Evolutionary conservation across 805 yeast genomes (phyloP).

Genomic region (Ogataea ramenticola): DNA sequence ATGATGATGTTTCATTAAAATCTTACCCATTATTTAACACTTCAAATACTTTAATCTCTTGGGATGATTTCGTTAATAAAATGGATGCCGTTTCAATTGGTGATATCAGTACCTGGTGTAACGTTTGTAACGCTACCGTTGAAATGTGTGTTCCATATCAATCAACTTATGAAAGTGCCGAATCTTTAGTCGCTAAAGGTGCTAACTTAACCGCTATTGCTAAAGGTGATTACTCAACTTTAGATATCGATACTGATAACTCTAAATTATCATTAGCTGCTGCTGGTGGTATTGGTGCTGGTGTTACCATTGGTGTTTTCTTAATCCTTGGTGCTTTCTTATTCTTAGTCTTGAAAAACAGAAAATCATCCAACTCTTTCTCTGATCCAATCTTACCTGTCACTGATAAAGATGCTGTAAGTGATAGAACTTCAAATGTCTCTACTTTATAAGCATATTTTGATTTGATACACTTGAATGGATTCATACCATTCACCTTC

Average conservation of each 20-base stretch:
- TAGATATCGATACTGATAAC: conserved; percentile 7
- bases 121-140: conserved; percentile 25
- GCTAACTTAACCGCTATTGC: conserved; percentile 21
- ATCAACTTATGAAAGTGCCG: conserved; percentile 24
- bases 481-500: too few relatives aligned
- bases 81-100: conserved; percentile 22
- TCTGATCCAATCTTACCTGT: neutral
- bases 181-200: conserved; percentile 22
- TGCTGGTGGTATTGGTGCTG: conserved; percentile 49
- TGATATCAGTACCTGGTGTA: conserved; percentile 31
- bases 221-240: conserved; percentile 21
- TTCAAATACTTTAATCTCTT: conserved; percentile 23
- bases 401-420: neutral
- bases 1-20: conserved; percentile 23
- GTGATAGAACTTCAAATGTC: neutral
- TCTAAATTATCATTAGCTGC: conserved; percentile 28
- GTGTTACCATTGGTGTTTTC: conserved; percentile 40
- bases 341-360: conserved; percentile 15
- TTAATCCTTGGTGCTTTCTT: conserved; percentile 25
- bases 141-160: conserved; percentile 29
- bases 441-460: neutral
- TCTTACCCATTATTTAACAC: conserved; percentile 33
- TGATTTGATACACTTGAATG: too few relatives aligned
- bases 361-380: neutral
- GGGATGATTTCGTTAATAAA: conserved; percentile 27